Percentiles rank a stretch among this genome's conserved stretches.
phyloP scores from a whole-genome alignment of 2,329 filamentous ascomycete species.

The Colletotrichum neosansevieriae region DNA sequence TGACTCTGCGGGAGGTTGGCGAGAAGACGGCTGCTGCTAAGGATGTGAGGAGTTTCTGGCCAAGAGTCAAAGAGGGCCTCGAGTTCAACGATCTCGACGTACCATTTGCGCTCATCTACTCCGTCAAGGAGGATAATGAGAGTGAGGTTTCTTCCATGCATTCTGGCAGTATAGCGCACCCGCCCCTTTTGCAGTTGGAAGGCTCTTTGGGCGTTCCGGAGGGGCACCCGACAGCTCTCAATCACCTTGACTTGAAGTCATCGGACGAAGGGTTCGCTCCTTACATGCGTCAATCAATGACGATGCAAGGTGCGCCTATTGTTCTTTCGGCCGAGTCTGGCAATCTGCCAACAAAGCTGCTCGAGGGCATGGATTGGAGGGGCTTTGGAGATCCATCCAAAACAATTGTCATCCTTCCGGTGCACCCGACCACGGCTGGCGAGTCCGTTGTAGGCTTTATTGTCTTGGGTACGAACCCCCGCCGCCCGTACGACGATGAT shows the following conservation, averaged over 20 bases:
- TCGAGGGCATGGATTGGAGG: conserved; percentile 76
- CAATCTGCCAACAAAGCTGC: conserved; percentile 72
- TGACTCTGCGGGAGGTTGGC: conserved; percentile 81
- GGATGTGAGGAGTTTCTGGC: conserved; percentile 81
- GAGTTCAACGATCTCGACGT: conserved; percentile 81
- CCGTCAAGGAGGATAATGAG: conserved; percentile 76
- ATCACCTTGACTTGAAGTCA: conserved; percentile 74
- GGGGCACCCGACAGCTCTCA: conserved; percentile 71
- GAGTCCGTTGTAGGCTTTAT: conserved; percentile 83
- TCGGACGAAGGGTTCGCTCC: conserved; percentile 81
- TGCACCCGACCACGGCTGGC: conserved; percentile 78
- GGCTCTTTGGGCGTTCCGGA: conserved; percentile 76
- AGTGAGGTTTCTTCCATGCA: conserved; percentile 80
- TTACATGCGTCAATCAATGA: conserved; percentile 81
- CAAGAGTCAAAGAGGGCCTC: conserved; percentile 74
- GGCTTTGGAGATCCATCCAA: conserved; percentile 79
- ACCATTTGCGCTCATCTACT: conserved; percentile 83
- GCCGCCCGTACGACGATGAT: conserved; percentile 83
- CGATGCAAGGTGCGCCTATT: conserved; percentile 72
- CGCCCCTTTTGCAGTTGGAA: conserved; percentile 76
- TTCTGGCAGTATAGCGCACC: conserved; percentile 72
- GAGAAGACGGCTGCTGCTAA: conserved; percentile 80
- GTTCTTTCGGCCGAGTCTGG: conserved; percentile 75
- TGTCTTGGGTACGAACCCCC: conserved; percentile 82
- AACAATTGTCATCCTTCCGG: conserved; percentile 81